Evolutionary conservation across 2,329 filamentous ascomycete genomes (phyloP).

Genomic region (Coniella vitis): DNA sequence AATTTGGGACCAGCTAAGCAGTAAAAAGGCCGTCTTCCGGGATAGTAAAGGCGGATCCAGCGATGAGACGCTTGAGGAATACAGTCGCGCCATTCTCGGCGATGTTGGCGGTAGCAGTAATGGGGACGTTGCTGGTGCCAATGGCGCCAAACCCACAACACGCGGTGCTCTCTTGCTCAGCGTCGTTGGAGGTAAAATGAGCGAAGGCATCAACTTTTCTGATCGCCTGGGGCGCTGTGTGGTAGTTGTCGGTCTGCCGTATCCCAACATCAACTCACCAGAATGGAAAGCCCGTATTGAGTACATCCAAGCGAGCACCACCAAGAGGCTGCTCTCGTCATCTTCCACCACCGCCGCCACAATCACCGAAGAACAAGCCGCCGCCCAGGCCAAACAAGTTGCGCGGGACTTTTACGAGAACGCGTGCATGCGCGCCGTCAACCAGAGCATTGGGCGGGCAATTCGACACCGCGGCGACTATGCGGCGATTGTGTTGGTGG

Average conservation of each 20-base stretch:
- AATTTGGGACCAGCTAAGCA: conserved; percentile 52
- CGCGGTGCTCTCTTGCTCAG: conserved; percentile 76
- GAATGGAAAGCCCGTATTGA: conserved; percentile 92
- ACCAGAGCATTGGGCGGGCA: conserved; percentile 89
- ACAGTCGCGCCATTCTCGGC: conserved; percentile 60
- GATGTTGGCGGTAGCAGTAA: conserved; percentile 30
- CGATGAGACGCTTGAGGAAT: conserved; percentile 68
- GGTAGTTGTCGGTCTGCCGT: conserved; percentile 85
- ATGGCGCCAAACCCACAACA: neutral
- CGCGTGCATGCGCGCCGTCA: conserved; percentile 91
- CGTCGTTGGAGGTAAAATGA: conserved; percentile 90
- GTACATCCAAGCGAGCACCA: conserved; percentile 64
- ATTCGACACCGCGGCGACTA: conserved; percentile 87
- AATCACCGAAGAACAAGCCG: conserved; percentile 24
- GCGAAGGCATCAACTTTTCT: conserved; percentile 97
- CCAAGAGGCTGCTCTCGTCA: conserved; percentile 27
- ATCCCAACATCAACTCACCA: conserved; percentile 80
- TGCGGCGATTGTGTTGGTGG: conserved; percentile 80
- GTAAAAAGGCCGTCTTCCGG: conserved; percentile 56
- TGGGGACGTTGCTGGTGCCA: neutral
- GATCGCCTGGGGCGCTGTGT: conserved; percentile 85
- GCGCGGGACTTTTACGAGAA: conserved; percentile 86
- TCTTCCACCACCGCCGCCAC: neutral
- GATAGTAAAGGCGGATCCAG: conserved; percentile 48
- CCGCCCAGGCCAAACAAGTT: conserved; percentile 42